phyloP scores from a whole-genome alignment of 768 basidiomycete genomes.

The Psilocybe cyanescens region DNA sequence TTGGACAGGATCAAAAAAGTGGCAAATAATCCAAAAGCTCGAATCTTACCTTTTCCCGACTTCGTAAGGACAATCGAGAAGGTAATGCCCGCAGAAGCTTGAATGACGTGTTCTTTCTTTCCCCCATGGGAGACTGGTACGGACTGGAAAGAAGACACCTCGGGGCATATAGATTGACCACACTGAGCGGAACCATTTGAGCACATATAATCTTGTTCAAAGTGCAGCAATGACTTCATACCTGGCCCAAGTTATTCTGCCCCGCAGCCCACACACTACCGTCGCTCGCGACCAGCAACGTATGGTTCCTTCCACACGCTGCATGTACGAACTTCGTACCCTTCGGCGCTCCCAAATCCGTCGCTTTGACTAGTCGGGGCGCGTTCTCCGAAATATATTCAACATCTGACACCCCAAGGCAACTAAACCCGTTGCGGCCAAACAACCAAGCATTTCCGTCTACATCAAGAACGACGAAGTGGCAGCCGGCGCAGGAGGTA shows the following conservation, averaged over 20 bases:
- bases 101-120: constrained; percentile 65
- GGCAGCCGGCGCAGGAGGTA: constrained; percentile 76
- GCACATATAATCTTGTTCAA: not conserved
- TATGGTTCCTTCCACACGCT: constrained; percentile 83
- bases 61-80: constrained; percentile 86
- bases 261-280: constrained; percentile 88
- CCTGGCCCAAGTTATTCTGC: constrained; percentile 81
- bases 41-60: constrained; percentile 70
- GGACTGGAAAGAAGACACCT: constrained; percentile 67
- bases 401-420: constrained; percentile 62
- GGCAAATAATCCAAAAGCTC: not conserved
- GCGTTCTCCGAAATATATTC: constrained; percentile 76
- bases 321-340: constrained; percentile 76
- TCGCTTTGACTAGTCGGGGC: constrained; percentile 62
- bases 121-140: constrained; percentile 61
- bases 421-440: constrained; percentile 77
- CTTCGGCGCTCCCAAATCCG: constrained; percentile 60
- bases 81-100: constrained; percentile 80
- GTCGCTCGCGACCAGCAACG: constrained; percentile 78
- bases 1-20: not conserved
- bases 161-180: constrained; percentile 67
- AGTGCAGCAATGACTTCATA: constrained; percentile 33
- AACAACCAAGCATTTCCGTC: constrained; percentile 89
- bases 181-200: constrained; percentile 48
- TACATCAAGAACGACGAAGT: constrained; percentile 73